Evolutionary conservation across 257 asterid genomes (phyloP).

Genomic region (Solanum medicagineum): DNA sequence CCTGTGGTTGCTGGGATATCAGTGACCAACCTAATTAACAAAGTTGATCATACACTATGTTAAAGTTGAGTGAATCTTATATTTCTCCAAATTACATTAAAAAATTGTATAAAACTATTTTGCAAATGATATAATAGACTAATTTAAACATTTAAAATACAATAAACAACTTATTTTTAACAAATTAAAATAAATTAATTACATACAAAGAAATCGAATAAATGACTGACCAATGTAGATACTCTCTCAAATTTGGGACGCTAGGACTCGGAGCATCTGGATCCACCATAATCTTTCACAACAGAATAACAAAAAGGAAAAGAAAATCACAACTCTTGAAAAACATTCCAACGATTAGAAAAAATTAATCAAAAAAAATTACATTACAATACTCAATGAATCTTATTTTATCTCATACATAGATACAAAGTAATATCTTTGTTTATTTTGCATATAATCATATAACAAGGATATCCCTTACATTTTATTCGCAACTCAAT

Average conservation of each 20-base stretch:
- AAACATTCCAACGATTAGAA: background rate
- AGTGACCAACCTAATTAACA: conserved; percentile 1
- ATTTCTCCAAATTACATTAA: background rate
- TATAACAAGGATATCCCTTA: background rate
- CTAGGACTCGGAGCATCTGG: background rate
- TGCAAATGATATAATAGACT: background rate
- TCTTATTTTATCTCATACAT: background rate
- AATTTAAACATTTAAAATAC: background rate
- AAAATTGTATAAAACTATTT: background rate
- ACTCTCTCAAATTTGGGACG: background rate
- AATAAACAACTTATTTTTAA: background rate
- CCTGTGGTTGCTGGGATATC: conserved; percentile 8
- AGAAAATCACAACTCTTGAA: background rate
- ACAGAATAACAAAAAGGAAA: background rate
- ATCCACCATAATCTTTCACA: conserved; percentile 23
- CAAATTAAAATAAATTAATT: background rate
- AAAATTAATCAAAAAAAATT: background rate
- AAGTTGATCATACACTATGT: background rate
- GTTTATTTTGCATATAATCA: background rate
- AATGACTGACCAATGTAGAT: background rate
- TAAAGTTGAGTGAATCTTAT: background rate
- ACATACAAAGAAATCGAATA: background rate
- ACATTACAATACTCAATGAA: background rate
- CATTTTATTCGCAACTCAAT: background rate
- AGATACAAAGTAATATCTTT: background rate